These are phyloP conservation scores for Gossypium ekmanianum DNA, from an alignment of 345 rosid genomes.

Conservation along the genomic window DNA sequence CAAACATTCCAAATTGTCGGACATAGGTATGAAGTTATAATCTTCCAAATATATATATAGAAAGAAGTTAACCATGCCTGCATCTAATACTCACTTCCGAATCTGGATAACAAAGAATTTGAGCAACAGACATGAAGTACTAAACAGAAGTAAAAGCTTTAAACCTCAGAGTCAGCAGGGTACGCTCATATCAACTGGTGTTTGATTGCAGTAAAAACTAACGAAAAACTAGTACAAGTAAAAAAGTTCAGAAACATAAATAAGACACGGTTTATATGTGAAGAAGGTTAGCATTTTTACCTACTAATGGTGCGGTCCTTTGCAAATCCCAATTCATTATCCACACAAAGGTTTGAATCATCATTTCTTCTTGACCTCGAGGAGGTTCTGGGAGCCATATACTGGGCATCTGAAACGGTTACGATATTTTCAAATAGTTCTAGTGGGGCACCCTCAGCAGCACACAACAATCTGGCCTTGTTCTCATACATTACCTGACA, in stretches of 20 bases:
- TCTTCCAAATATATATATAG: neutral
- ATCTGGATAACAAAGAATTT: neutral
- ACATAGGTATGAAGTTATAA: neutral
- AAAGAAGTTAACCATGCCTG: neutral
- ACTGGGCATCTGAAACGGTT: constrained; percentile 72
- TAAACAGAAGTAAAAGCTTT: neutral
- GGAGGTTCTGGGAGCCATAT: constrained; percentile 76
- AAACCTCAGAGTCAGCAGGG: neutral
- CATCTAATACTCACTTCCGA: neutral
- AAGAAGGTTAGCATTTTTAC: constrained; percentile 30
- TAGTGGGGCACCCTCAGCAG: constrained; percentile 78
- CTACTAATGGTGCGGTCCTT: constrained; percentile 97
- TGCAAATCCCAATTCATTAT: constrained; percentile 91
- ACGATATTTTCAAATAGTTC: constrained; percentile 67
- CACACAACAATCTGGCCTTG: constrained; percentile 71
- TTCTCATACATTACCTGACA: constrained; percentile 93
- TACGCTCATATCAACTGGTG: neutral
- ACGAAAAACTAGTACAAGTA: neutral
- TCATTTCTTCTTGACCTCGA: constrained; percentile 79
- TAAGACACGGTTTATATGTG: neutral
- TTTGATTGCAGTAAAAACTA: neutral
- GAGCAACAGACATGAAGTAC: neutral
- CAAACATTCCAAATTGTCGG: neutral
- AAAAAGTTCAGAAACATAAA: neutral
- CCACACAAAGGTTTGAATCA: constrained; percentile 77